These are phyloP conservation scores for Ajuga reptans DNA, from an alignment of 305 asterid species.

Conservation along the genomic window DNA sequence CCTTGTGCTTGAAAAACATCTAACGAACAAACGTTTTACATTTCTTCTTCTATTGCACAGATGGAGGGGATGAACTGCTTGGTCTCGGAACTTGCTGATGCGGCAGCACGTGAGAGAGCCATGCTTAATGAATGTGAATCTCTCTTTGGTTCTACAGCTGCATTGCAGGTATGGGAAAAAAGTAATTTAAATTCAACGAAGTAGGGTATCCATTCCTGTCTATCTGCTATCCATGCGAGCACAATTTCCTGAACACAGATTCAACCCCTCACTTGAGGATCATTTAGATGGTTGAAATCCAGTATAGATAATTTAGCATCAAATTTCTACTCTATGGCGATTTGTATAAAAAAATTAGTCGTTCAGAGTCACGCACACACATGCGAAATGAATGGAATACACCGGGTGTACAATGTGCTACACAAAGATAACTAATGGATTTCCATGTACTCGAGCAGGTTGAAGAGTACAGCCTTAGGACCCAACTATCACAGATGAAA, in stretches of 20 bases:
- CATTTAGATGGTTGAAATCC: no score
- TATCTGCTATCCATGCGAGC: no score
- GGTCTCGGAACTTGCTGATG: conserved; percentile 66
- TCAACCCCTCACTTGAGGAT: no score
- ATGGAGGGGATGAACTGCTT: conserved; percentile 57
- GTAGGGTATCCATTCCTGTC: no score
- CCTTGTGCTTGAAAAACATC: not conserved
- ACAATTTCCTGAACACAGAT: no score
- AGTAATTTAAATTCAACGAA: not conserved
- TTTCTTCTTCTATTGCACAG: conserved; percentile 29
- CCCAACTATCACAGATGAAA: conserved; percentile 58
- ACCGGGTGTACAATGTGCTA: not conserved
- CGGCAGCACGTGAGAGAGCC: conserved; percentile 72
- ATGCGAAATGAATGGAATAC: not conserved
- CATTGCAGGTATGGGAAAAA: conserved; percentile 52
- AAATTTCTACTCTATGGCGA: no score
- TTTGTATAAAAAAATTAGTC: not conserved
- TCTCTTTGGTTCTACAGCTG: conserved; percentile 48
- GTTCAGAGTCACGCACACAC: not conserved
- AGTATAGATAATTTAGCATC: no score
- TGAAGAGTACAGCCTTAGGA: conserved; percentile 70
- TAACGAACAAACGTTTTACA: not conserved
- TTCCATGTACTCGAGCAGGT: conserved; percentile 40
- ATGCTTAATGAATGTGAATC: conserved; percentile 72
- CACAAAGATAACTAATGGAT: not conserved